These are phyloP conservation scores for Phytophthora ramorum DNA, from an alignment of 352 stramenopile genomes.

Conservation along the genomic window DNA sequence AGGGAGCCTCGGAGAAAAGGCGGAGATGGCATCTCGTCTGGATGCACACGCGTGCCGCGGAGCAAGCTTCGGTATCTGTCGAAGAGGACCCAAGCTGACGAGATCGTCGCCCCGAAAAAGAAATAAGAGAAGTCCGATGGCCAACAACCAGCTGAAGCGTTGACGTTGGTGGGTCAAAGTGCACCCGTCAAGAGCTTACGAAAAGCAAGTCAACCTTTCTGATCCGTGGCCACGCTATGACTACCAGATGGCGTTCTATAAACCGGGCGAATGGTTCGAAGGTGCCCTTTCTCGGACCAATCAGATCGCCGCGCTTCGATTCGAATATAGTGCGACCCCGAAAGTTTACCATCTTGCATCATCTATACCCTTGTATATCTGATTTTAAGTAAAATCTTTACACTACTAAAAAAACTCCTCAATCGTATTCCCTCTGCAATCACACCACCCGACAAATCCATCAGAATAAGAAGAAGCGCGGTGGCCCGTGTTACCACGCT, in stretches of 20 bases:
- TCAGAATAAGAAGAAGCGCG: neutral
- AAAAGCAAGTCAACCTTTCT: conserved; percentile 24
- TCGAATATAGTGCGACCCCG: conserved; percentile 11
- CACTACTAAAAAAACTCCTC: neutral
- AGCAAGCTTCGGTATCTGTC: neutral
- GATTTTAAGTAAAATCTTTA: neutral
- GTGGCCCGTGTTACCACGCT: conserved; percentile 9
- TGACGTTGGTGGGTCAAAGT: too few relatives aligned
- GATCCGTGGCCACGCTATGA: conserved; percentile 17
- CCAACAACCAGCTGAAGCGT: too few relatives aligned
- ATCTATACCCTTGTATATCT: neutral
- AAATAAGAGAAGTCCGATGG: conserved; percentile 1
- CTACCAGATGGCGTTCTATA: conserved; percentile 8
- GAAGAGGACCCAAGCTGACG: neutral
- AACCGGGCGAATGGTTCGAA: conserved; percentile 15
- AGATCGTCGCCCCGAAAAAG: conserved; percentile 5
- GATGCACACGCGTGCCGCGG: neutral
- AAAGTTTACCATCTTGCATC: neutral
- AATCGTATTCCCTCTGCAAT: neutral
- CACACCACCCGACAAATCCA: neutral
- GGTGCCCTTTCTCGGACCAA: conserved; percentile 22
- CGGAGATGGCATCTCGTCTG: neutral
- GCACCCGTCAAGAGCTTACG: conserved; percentile 1
- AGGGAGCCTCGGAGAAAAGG: conserved; percentile 34
- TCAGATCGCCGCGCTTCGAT: conserved; percentile 20